phyloP scores from a whole-genome alignment of 495 filamentous ascomycete genomes.

The Paragyromitra xinjiangensis region DNA sequence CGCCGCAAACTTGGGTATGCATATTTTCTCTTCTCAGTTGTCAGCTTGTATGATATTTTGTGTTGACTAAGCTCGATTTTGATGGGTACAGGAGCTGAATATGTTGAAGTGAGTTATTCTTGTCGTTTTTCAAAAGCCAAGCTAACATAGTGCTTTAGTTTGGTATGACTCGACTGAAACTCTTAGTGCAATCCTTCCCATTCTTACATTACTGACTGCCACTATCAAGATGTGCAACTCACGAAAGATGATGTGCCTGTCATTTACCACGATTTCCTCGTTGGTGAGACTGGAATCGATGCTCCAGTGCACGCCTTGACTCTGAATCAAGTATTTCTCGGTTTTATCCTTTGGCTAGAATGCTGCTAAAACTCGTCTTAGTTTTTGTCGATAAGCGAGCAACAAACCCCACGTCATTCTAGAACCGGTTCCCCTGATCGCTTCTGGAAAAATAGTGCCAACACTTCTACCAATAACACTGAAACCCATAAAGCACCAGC shows the following conservation, averaged over 20 bases:
- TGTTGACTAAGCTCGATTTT: neutral
- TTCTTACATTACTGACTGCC: constrained; percentile 15
- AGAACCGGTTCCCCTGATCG: constrained; percentile 64
- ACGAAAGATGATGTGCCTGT: constrained; percentile 99
- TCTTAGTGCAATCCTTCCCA: neutral
- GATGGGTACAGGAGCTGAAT: constrained; percentile 38
- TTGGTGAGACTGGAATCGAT: constrained; percentile 98
- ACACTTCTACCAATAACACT: constrained; percentile 9
- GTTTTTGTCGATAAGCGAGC: constrained; percentile 61
- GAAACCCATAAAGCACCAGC: constrained; percentile 17
- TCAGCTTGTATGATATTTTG: neutral
- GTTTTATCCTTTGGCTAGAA: neutral
- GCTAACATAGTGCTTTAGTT: constrained; percentile 52
- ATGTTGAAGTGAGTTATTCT: constrained; percentile 48
- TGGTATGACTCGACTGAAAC: constrained; percentile 47
- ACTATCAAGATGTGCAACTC: constrained; percentile 81
- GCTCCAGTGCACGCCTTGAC: constrained; percentile 95
- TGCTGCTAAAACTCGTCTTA: constrained; percentile 38
- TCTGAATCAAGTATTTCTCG: constrained; percentile 71
- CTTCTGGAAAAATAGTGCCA: constrained; percentile 21
- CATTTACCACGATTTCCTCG: constrained; percentile 98
- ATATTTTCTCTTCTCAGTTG: neutral
- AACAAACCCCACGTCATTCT: constrained; percentile 60
- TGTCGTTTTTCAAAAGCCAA: constrained; percentile 7
- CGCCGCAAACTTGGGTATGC: constrained; percentile 84